phyloP scores from a whole-genome alignment of 805 yeast genomes.

The Candida loeiensis region DNA sequence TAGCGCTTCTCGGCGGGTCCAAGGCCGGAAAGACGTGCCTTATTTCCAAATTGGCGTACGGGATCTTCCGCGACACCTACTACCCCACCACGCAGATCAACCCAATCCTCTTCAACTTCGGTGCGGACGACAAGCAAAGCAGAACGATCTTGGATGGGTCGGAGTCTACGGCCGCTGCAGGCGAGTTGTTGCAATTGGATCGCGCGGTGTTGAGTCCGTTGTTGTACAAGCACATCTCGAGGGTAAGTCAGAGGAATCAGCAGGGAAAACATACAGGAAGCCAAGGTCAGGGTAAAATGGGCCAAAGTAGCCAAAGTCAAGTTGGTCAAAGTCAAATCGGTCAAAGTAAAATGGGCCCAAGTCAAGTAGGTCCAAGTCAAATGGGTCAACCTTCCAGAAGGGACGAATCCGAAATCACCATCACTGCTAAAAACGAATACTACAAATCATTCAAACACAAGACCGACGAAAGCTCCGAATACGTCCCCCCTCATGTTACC shows the following conservation, averaged over 20 bases:
- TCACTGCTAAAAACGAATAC: slow-evolving; percentile 18
- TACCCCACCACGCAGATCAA: slow-evolving; percentile 68
- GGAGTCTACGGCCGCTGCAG: slow-evolving; percentile 14
- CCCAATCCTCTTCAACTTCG: slow-evolving; percentile 54
- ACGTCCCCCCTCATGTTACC: slow-evolving; percentile 47
- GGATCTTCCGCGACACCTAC: slow-evolving; percentile 60
- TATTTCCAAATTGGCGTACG: slow-evolving; percentile 46
- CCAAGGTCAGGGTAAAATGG: too few species aligned
- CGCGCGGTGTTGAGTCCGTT: slow-evolving; percentile 29
- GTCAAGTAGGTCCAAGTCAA: too few species aligned
- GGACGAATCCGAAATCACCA: slow-evolving; percentile 6
- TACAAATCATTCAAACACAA: slow-evolving; percentile 16
- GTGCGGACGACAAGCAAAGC: slow-evolving; percentile 30
- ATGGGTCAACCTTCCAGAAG: too few species aligned
- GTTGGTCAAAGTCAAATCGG: too few species aligned
- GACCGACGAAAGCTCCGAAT: slow-evolving; percentile 7
- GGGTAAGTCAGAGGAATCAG: slow-evolving; percentile 5
- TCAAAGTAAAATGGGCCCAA: too few species aligned
- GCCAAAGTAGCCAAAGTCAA: too few species aligned
- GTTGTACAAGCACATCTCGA: slow-evolving; percentile 20
- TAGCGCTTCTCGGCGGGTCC: slow-evolving; percentile 60
- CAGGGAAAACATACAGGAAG: not conserved
- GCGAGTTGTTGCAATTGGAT: slow-evolving; percentile 9
- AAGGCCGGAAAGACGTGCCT: slow-evolving; percentile 60
- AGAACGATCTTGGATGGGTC: slow-evolving; percentile 24